Percentiles rank a stretch among this genome's conserved stretches.
Evolutionary conservation across 2,329 filamentous ascomycete species (phyloP).

Genomic region (Onygenales sp.): DNA sequence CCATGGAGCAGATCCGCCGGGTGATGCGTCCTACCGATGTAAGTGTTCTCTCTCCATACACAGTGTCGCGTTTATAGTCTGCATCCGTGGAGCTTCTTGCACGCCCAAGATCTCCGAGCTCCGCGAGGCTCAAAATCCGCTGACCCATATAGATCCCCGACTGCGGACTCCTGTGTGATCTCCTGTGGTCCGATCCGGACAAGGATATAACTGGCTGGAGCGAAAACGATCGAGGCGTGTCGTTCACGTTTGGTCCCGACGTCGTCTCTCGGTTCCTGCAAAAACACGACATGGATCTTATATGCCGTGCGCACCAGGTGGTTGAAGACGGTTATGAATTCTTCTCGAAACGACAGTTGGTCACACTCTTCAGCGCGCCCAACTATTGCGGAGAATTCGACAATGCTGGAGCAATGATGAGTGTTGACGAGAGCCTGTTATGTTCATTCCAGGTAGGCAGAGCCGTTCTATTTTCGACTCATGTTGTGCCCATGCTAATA

Average conservation of each 20-base stretch:
- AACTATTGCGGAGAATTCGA: slow-evolving; percentile 99
- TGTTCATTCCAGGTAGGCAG: slow-evolving; percentile 89
- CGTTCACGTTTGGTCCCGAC: slow-evolving; percentile 95
- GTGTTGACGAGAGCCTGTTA: slow-evolving; percentile 93
- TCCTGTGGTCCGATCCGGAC: slow-evolving; percentile 97
- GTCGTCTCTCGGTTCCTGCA: slow-evolving; percentile 95
- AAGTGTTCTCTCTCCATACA: slow-evolving; percentile 37
- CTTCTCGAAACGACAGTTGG: slow-evolving; percentile 95
- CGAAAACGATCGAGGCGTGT: slow-evolving; percentile 97
- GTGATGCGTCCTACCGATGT: slow-evolving; percentile 99
- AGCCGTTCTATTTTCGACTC: slow-evolving; percentile 6
- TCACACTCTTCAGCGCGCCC: slow-evolving; percentile 93
- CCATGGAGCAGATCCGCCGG: slow-evolving; percentile 98
- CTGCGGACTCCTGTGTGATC: slow-evolving; percentile 92
- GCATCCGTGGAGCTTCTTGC: slow-evolving; percentile 2
- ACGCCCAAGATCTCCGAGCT: slow-evolving; percentile 12
- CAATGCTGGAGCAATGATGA: slow-evolving; percentile 99
- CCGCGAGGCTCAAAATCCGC: slow-evolving; percentile 26
- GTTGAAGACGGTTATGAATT: slow-evolving; percentile 99
- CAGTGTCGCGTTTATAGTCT: slow-evolving; percentile 4
- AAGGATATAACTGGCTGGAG: slow-evolving; percentile 99
- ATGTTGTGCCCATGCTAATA: slow-evolving; percentile 5
- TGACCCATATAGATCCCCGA: slow-evolving; percentile 72
- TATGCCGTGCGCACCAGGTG: slow-evolving; percentile 96
- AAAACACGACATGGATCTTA: slow-evolving; percentile 99